Evolutionary conservation across 2,329 filamentous ascomycete genomes (phyloP), one percentile per base, ranked within the genome.

Genomic region (Metarhizium rileyi): DNA sequence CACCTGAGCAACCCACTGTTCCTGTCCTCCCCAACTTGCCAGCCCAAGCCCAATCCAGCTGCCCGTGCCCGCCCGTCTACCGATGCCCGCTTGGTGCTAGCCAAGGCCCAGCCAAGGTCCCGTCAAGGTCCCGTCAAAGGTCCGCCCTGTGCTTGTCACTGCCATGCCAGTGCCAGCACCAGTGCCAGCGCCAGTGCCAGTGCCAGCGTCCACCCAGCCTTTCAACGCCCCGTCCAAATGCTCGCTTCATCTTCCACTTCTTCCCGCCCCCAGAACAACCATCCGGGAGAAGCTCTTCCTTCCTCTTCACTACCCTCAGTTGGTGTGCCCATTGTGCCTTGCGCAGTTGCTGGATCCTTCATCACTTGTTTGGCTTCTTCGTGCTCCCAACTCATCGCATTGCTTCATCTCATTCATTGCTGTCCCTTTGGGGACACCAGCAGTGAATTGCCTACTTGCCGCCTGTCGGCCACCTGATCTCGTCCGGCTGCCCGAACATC

Each of bases 401-500:
- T 55, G 53, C 42, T 44, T 45, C 35, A 47, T 45, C 38, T 20
- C 12, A 50, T 48, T 54, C 50, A 53, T 52, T 53, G 56, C 51
- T 57, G 51, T 52, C 56, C 56, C 54, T 52, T 49, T 52, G 55
- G 53, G 56, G 51, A 50, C 51, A 45, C 50, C 44, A 50, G 52
- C 52, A 50, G 55, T 53, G 51, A 49, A 50, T 54, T 47, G 48
- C 53, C 51, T 56, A 52, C 53, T 46, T 55, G n/a, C 36, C 36
- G 18, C 50, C 36, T 36, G 40, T 44, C 46, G 42, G 44, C 45
- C 35, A 28, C 44, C 36, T 33, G 26, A 26, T 36, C 8, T 38
- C 35, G 18, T 35, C 36, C 40, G 38, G n/a, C 49, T 18, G 28
- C 46, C 18, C 36, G 27, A n/a, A 4, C 9, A 12, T 35, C 27